Percentiles rank a stretch among this genome's conserved stretches.
phyloP scores from a whole-genome alignment of 176 grass and related monocot genomes.

The Rhynchospora tenuis region DNA sequence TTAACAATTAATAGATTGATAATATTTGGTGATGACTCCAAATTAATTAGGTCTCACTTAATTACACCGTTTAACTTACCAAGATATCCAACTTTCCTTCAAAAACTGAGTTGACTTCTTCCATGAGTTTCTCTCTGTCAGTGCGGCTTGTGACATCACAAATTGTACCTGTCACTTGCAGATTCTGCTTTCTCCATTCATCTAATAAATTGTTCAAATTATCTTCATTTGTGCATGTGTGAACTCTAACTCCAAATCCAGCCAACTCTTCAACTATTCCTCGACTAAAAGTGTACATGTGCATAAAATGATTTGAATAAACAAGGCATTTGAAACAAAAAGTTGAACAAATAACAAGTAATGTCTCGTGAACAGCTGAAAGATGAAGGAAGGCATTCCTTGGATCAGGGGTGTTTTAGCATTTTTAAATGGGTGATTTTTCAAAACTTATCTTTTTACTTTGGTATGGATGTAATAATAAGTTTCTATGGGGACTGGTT shows the following conservation, averaged over 20 bases:
- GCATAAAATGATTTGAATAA: no score
- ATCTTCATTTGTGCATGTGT: not conserved
- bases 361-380: no score
- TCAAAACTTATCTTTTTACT: no score
- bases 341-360: no score
- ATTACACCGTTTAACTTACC: not conserved
- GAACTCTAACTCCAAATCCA: not conserved
- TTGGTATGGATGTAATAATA: no score
- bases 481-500: no score
- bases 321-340: no score
- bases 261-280: slow-evolving; percentile 3
- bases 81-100: slow-evolving; percentile 8
- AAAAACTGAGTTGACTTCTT: slow-evolving; percentile 13
- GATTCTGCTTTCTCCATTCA: not conserved
- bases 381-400: no score
- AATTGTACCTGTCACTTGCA: slow-evolving; percentile 2
- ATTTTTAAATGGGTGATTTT: no score
- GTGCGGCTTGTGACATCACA: slow-evolving; percentile 5
- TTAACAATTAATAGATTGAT: not conserved
- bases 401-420: no score
- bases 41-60: not conserved
- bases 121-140: slow-evolving; percentile 9
- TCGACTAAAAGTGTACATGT: no score
- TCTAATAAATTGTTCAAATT: not conserved
- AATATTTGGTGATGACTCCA: not conserved